Percentiles rank a stretch among this genome's conserved stretches.
phyloP scores from a whole-genome alignment of 768 basidiomycete genomes.

The Tricholoma saponaceum region DNA sequence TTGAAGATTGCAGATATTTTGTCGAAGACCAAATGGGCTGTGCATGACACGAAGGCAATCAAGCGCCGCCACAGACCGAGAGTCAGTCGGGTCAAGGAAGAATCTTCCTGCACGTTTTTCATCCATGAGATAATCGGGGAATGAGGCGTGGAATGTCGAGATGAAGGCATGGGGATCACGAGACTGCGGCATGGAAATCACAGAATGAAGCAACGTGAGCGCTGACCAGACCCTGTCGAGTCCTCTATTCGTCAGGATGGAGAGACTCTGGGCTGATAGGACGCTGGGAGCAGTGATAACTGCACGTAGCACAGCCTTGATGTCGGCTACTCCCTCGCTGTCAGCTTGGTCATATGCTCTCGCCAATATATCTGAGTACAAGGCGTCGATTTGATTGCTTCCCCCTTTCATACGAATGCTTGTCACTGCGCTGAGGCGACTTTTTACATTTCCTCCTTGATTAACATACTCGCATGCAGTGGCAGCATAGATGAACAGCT shows the following conservation, averaged over 20 bases:
- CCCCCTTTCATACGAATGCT: neutral
- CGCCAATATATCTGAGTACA: neutral
- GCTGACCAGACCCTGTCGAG: neutral
- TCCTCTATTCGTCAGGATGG: neutral
- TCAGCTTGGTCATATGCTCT: neutral
- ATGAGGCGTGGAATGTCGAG: conserved; percentile 8
- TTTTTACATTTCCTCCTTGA: neutral
- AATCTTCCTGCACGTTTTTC: neutral
- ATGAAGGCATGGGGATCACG: neutral
- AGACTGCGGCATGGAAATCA: neutral
- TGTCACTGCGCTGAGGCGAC: neutral
- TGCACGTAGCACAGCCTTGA: neutral
- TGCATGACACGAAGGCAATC: conserved; percentile 3
- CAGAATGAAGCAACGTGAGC: neutral
- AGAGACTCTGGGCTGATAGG: neutral
- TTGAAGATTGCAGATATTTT: conserved; percentile 6
- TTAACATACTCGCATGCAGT: neutral
- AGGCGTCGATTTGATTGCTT: neutral
- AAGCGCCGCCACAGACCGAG: conserved; percentile 1
- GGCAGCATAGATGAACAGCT: conserved; percentile 1
- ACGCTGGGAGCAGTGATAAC: neutral
- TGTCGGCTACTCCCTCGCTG: neutral
- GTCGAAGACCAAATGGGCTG: neutral
- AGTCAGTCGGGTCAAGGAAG: conserved; percentile 1
- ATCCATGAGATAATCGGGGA: conserved; percentile 9